Evolutionary conservation across 805 yeast species (phyloP).

Genomic region (Kodamaea restingae): DNA sequence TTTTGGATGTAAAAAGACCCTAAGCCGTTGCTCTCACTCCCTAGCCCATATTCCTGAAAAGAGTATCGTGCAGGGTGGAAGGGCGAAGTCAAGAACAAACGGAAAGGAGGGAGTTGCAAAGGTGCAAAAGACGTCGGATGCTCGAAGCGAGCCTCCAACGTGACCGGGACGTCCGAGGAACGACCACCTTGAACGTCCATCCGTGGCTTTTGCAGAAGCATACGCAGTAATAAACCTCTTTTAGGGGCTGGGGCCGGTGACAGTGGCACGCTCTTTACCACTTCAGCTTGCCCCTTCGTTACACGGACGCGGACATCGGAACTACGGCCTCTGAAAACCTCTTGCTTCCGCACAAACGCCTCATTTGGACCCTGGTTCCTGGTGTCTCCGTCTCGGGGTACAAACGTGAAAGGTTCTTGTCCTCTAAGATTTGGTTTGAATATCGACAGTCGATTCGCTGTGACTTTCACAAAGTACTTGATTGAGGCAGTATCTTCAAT

Average conservation of each 20-base stretch:
- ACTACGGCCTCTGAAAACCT: slow-evolving; percentile 21
- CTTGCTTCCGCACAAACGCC: slow-evolving; percentile 43
- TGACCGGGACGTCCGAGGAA: slow-evolving; percentile 35
- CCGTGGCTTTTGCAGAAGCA: not conserved
- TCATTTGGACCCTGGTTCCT: slow-evolving; percentile 16
- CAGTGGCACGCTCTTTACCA: not conserved
- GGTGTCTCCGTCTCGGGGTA: slow-evolving; percentile 41
- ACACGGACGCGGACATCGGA: no score
- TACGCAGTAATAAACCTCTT: slow-evolving; percentile 23
- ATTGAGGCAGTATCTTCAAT: slow-evolving; percentile 37
- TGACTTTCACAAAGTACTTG: slow-evolving; percentile 56
- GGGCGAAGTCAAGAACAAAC: slow-evolving; percentile 27
- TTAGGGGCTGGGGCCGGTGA: slow-evolving; percentile 12
- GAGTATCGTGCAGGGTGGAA: slow-evolving; percentile 28
- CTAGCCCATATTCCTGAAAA: slow-evolving; percentile 26
- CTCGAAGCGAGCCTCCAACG: slow-evolving; percentile 47
- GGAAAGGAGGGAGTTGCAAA: slow-evolving; percentile 33
- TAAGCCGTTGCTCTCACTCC: slow-evolving; percentile 44
- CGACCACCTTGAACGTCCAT: slow-evolving; percentile 18
- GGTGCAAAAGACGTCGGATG: slow-evolving; percentile 48
- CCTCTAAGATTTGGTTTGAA: slow-evolving; percentile 46
- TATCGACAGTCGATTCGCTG: slow-evolving; percentile 51
- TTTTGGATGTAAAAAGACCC: slow-evolving; percentile 43
- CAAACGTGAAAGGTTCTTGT: slow-evolving; percentile 47
- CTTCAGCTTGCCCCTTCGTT: no score